Percentiles rank a stretch among this genome's conserved stretches.
Evolutionary conservation across 2,329 filamentous ascomycete genomes (phyloP).

Genomic region (Monosporascus sp.): DNA sequence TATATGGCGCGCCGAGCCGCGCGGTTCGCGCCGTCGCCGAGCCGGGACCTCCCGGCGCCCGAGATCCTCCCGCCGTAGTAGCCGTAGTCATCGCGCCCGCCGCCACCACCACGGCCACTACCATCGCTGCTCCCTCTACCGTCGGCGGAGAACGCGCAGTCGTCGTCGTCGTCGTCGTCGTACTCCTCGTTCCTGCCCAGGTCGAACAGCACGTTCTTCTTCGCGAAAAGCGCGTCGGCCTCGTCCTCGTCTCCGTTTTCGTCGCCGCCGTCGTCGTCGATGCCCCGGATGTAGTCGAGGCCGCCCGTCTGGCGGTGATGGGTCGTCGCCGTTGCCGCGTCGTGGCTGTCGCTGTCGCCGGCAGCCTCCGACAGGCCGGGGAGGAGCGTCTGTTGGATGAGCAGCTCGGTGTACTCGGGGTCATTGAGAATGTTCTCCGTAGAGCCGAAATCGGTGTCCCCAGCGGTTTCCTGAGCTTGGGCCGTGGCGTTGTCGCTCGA

Average conservation of each 20-base stretch:
- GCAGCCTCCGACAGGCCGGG: background rate
- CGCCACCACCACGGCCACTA: background rate
- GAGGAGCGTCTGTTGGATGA: background rate
- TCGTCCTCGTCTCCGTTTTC: background rate
- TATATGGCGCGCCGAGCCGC: background rate
- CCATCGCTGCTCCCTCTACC: background rate
- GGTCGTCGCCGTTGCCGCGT: background rate
- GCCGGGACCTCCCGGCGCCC: background rate
- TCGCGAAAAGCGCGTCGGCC: background rate
- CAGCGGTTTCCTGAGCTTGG: too few relatives aligned
- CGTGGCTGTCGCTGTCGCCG: background rate
- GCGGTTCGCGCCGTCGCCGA: background rate
- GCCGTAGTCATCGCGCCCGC: background rate
- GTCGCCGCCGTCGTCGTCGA: background rate
- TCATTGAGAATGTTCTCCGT: too few relatives aligned
- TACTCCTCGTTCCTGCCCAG: background rate
- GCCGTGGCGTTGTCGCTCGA: too few relatives aligned
- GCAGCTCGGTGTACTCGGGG: too few relatives aligned
- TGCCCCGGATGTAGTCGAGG: background rate
- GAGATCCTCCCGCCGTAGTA: background rate
- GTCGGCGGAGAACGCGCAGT: background rate
- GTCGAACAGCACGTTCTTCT: background rate
- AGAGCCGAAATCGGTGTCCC: too few relatives aligned
- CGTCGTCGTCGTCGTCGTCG: background rate
- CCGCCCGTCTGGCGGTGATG: background rate